Evolutionary conservation across 768 basidiomycete species (phyloP).

Genomic region (Termitomyces sp.): DNA sequence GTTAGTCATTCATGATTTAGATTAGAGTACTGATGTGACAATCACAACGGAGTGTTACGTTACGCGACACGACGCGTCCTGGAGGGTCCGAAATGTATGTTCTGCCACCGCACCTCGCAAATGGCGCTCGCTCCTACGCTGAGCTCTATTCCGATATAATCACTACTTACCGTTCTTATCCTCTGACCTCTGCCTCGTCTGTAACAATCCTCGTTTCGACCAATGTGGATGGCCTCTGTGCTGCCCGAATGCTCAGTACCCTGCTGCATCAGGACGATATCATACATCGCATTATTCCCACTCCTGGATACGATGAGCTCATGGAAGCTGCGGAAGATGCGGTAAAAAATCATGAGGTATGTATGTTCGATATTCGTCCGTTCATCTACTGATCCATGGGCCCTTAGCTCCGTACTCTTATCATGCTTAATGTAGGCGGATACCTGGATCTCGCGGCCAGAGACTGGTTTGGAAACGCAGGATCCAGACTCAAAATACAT

Average conservation of each 20-base stretch:
- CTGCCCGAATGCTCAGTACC: slow-evolving; percentile 82
- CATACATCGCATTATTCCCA: slow-evolving; percentile 83
- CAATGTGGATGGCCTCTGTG: slow-evolving; percentile 90
- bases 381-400: background rate
- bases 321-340: slow-evolving; percentile 63
- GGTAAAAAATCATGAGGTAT: slow-evolving; percentile 59
- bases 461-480: slow-evolving; percentile 74
- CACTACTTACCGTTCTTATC: slow-evolving; percentile 64
- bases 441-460: slow-evolving; percentile 74
- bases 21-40: too few species aligned
- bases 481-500: slow-evolving; percentile 64
- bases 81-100: slow-evolving; percentile 43
- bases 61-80: slow-evolving; percentile 15
- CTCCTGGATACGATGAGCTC: slow-evolving; percentile 79
- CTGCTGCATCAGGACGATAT: slow-evolving; percentile 93
- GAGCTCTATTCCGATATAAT: slow-evolving; percentile 71
- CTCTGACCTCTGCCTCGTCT: slow-evolving; percentile 73
- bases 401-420: slow-evolving; percentile 74
- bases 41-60: slow-evolving; percentile 4
- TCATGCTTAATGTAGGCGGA: slow-evolving; percentile 90
- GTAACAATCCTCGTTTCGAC: slow-evolving; percentile 84
- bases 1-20: too few species aligned
- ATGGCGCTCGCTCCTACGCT: slow-evolving; percentile 57
- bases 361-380: slow-evolving; percentile 7
- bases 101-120: slow-evolving; percentile 63